Evolutionary conservation across 129 eudicot genomes (phyloP).

Genomic region (Silybum marianum): DNA sequence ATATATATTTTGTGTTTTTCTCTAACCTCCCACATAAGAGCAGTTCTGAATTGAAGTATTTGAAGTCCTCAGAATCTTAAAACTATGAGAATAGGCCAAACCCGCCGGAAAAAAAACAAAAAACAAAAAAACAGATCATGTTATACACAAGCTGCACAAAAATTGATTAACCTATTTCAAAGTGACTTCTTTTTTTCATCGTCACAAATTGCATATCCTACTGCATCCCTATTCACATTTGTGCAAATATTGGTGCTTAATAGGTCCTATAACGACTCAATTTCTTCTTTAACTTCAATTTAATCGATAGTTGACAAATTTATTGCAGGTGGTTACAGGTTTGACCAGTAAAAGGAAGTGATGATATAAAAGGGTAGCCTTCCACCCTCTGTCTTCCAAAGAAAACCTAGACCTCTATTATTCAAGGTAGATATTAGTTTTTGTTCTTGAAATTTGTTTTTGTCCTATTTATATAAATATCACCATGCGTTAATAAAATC

Average conservation of each 20-base stretch:
- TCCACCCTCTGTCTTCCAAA: constrained; percentile 15
- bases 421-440: constrained; percentile 28
- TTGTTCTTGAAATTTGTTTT: constrained; percentile 18
- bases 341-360: constrained; percentile 60
- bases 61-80: background rate
- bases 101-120: background rate
- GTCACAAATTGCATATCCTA: background rate
- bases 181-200: background rate
- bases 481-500: constrained; percentile 9
- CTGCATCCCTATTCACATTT: background rate
- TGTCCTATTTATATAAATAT: constrained; percentile 9
- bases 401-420: constrained; percentile 14
- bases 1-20: background rate
- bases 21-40: background rate
- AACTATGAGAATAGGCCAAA: background rate
- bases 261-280: background rate
- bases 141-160: background rate
- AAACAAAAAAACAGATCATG: background rate
- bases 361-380: constrained; percentile 20
- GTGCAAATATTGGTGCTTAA: constrained; percentile 1
- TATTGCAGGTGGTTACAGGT: constrained; percentile 63
- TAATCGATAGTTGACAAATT: constrained; percentile 10
- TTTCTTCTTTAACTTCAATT: background rate
- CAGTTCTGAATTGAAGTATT: background rate
- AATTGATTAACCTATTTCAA: background rate